Evolutionary conservation across 2,329 filamentous ascomycete species (phyloP).

Genomic region (Rhinocladiella mackenziei): DNA sequence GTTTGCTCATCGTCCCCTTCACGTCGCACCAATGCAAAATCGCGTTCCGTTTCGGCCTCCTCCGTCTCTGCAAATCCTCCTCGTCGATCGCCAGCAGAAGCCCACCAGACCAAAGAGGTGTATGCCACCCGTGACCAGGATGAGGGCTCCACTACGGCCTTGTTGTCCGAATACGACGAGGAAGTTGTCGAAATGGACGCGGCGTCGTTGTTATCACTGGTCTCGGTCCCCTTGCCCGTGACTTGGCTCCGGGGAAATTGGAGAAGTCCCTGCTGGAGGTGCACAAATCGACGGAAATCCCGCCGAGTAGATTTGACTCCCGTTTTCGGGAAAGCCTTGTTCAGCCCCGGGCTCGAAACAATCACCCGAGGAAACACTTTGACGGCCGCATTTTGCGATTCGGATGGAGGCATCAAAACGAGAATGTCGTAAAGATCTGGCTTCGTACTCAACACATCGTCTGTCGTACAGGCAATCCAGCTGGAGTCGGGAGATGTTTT

Average conservation of each 20-base stretch:
- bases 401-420: slow-evolving; percentile 67
- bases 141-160: slow-evolving; percentile 51
- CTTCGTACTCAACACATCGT: slow-evolving; percentile 86
- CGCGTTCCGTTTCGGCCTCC: slow-evolving; percentile 46
- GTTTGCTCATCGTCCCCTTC: slow-evolving; percentile 37
- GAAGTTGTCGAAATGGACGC: slow-evolving; percentile 32
- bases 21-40: slow-evolving; percentile 39
- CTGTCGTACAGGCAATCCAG: slow-evolving; percentile 94
- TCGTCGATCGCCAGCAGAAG: slow-evolving; percentile 59
- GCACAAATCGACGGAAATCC: slow-evolving; percentile 74
- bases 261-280: slow-evolving; percentile 60
- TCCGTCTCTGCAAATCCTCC: slow-evolving; percentile 53
- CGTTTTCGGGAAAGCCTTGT: slow-evolving; percentile 50
- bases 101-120: slow-evolving; percentile 64
- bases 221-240: slow-evolving; percentile 29
- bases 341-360: slow-evolving; percentile 39
- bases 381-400: slow-evolving; percentile 52
- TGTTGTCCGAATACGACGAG: slow-evolving; percentile 41
- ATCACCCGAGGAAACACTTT: slow-evolving; percentile 74
- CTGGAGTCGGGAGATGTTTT: slow-evolving; percentile 45
- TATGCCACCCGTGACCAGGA: slow-evolving; percentile 61
- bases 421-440: slow-evolving; percentile 83
- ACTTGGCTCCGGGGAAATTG: slow-evolving; percentile 20
- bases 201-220: slow-evolving; percentile 36
- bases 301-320: slow-evolving; percentile 82